These are phyloP conservation scores for Mariannaea elegans DNA, from an alignment of 2,329 filamentous ascomycete species.

Conservation along the genomic window DNA sequence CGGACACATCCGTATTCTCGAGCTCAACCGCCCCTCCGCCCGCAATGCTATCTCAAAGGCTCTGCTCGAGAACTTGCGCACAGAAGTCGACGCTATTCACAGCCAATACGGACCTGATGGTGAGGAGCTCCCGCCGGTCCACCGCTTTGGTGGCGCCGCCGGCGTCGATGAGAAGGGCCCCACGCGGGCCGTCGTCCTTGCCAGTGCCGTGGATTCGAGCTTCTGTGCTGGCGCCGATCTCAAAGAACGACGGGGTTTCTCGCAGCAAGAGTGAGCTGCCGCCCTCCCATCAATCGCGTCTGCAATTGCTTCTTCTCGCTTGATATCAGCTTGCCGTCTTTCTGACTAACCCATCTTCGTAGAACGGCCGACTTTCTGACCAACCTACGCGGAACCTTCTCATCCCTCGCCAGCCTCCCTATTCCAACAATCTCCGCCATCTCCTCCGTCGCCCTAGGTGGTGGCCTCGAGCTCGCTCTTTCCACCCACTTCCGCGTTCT, in stretches of 20 bases:
- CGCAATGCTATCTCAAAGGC: conserved; percentile 90
- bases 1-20: conserved; percentile 87
- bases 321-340: neutral
- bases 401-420: conserved; percentile 75
- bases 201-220: conserved; percentile 83
- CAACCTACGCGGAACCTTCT: conserved; percentile 79
- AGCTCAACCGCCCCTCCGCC: conserved; percentile 83
- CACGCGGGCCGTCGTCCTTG: conserved; percentile 84
- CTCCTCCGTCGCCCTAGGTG: conserved; percentile 86
- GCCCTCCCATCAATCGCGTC: neutral
- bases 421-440: conserved; percentile 92
- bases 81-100: conserved; percentile 77
- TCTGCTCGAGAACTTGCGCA: conserved; percentile 75
- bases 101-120: conserved; percentile 65
- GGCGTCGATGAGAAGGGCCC: conserved; percentile 58
- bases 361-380: conserved; percentile 84
- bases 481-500: conserved; percentile 91
- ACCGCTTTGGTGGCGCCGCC: conserved; percentile 56
- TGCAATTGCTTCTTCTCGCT: neutral
- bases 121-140: conserved; percentile 56
- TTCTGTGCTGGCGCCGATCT: conserved; percentile 97
- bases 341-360: conserved; percentile 11
- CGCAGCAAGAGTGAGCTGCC: conserved; percentile 76
- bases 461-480: conserved; percentile 91
- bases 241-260: conserved; percentile 85